These are phyloP conservation scores for Pleurotus cornucopiae DNA, from an alignment of 768 basidiomycete genomes.

Conservation along the genomic window DNA sequence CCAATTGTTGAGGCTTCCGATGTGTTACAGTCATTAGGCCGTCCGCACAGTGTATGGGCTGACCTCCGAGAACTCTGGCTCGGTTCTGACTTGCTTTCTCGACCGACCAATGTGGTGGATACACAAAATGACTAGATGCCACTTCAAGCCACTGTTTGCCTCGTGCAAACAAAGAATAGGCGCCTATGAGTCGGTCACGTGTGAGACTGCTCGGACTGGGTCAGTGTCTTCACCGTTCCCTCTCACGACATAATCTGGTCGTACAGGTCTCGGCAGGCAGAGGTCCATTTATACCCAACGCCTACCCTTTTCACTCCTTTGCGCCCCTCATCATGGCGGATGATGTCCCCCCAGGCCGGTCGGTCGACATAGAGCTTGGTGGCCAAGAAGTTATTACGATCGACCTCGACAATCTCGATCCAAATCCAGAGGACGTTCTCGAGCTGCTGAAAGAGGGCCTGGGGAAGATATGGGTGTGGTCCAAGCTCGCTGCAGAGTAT, in stretches of 20 bases:
- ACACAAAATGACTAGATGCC: no score
- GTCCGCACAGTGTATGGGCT: background rate
- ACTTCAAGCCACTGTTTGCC: background rate
- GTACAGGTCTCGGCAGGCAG: no score
- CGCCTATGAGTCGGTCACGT: no score
- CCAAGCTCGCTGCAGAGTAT: conserved; percentile 82
- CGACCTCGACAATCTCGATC: conserved; percentile 83
- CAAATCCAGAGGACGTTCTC: conserved; percentile 69
- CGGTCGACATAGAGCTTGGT: conserved; percentile 75
- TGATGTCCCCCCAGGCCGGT: conserved; percentile 36
- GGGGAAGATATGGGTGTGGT: conserved; percentile 74
- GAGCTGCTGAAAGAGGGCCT: conserved; percentile 70
- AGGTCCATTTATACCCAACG: no score
- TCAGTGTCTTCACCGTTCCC: no score
- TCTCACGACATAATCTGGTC: no score
- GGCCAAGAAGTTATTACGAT: conserved; percentile 86
- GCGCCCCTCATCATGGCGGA: conserved; percentile 18
- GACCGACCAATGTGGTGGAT: no score
- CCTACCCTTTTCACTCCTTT: no score
- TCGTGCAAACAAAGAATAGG: background rate
- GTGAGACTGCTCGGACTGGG: no score
- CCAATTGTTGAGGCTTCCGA: conserved; percentile 61
- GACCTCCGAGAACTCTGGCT: background rate
- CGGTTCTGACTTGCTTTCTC: no score
- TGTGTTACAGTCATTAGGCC: conserved; percentile 58